A percentile compares a stretch with the other conserved stretches of the same genome.
Evolutionary conservation across 2,329 filamentous ascomycete species (phyloP).

Genomic region (Aspergillus sp.): DNA sequence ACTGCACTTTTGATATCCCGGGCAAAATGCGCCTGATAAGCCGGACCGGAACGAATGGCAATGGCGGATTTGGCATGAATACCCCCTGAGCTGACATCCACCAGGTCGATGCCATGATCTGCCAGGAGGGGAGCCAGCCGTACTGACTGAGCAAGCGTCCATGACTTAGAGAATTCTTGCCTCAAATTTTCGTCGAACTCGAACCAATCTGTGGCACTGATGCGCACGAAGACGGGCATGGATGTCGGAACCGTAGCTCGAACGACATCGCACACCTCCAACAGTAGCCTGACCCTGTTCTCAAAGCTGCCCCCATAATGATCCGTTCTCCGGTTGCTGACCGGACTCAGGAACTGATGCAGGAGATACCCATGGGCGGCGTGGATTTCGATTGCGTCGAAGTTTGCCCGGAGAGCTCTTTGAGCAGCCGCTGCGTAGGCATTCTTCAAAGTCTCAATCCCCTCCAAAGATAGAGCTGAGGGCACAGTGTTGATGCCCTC

Average conservation of each 20-base stretch:
- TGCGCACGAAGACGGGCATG: slow-evolving; percentile 59
- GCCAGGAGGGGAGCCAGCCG: slow-evolving; percentile 8
- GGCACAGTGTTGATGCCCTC: slow-evolving; percentile 10
- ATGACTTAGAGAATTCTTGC: slow-evolving; percentile 19
- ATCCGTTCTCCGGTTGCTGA: slow-evolving; percentile 24
- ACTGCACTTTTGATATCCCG: slow-evolving; percentile 26
- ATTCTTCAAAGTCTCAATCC: slow-evolving; percentile 34
- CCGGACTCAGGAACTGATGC: slow-evolving; percentile 25
- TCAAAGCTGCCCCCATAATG: slow-evolving; percentile 20
- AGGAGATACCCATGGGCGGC: slow-evolving; percentile 28
- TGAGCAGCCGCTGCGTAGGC: slow-evolving; percentile 25
- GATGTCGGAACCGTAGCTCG: slow-evolving; percentile 48
- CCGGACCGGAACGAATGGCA: slow-evolving; percentile 17
- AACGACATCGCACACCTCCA: slow-evolving; percentile 21
- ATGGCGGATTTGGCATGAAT: slow-evolving; percentile 9
- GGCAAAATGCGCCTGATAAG: slow-evolving; percentile 27
- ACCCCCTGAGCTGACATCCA: slow-evolving; percentile 6
- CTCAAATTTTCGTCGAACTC: slow-evolving; percentile 34
- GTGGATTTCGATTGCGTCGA: slow-evolving; percentile 33
- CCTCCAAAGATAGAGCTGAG: slow-evolving; percentile 26
- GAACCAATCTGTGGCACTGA: slow-evolving; percentile 66
- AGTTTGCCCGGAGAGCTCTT: slow-evolving; percentile 33
- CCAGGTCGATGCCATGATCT: slow-evolving; percentile 8
- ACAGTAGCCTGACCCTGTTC: slow-evolving; percentile 9
- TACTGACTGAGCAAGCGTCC: slow-evolving; percentile 16